A percentile compares a stretch with the other conserved stretches of the same genome.
These are phyloP conservation scores for Pythium vanterpoolii DNA, from an alignment of 352 stramenopile genomes.

Conservation along the genomic window DNA sequence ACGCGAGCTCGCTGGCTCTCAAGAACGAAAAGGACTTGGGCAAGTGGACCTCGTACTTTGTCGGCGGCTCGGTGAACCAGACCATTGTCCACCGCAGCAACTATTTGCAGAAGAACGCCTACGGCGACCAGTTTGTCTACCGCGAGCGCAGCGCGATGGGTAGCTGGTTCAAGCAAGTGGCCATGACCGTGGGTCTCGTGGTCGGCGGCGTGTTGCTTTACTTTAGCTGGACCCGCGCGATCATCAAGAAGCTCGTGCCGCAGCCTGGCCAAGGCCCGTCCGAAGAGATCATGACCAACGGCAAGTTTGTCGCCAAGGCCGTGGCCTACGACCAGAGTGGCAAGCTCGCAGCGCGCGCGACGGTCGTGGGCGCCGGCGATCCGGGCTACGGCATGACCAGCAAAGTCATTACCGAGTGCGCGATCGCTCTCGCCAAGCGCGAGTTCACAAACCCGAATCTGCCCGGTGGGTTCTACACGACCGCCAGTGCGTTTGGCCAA, in stretches of 20 bases:
- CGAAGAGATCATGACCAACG: slow-evolving; percentile 73
- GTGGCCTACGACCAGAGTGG: slow-evolving; percentile 42
- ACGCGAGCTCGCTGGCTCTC: slow-evolving; percentile 33
- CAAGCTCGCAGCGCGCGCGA: slow-evolving; percentile 41
- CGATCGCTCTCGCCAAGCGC: slow-evolving; percentile 52
- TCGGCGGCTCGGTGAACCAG: slow-evolving; percentile 80
- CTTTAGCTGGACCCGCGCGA: slow-evolving; percentile 51
- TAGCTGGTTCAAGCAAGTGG: slow-evolving; percentile 42
- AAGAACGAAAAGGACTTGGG: slow-evolving; percentile 68
- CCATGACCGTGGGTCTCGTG: slow-evolving; percentile 32
- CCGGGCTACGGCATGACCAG: slow-evolving; percentile 59
- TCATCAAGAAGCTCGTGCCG: slow-evolving; percentile 69
- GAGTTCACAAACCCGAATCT: slow-evolving; percentile 28
- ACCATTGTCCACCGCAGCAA: slow-evolving; percentile 77
- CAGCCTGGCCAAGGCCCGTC: slow-evolving; percentile 79
- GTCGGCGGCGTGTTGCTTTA: slow-evolving; percentile 47
- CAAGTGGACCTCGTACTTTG: slow-evolving; percentile 66
- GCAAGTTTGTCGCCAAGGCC: slow-evolving; percentile 58
- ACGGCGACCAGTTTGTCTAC: slow-evolving; percentile 66
- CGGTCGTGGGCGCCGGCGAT: slow-evolving; percentile 39
- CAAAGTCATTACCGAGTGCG: slow-evolving; percentile 54
- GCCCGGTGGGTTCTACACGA: slow-evolving; percentile 57
- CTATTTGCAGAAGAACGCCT: slow-evolving; percentile 47
- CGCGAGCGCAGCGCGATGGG: slow-evolving; percentile 53
- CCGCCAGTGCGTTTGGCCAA: slow-evolving; percentile 57